Evolutionary conservation across 2,329 filamentous ascomycete species (phyloP).

Genomic region (Trichoderma sp.): DNA sequence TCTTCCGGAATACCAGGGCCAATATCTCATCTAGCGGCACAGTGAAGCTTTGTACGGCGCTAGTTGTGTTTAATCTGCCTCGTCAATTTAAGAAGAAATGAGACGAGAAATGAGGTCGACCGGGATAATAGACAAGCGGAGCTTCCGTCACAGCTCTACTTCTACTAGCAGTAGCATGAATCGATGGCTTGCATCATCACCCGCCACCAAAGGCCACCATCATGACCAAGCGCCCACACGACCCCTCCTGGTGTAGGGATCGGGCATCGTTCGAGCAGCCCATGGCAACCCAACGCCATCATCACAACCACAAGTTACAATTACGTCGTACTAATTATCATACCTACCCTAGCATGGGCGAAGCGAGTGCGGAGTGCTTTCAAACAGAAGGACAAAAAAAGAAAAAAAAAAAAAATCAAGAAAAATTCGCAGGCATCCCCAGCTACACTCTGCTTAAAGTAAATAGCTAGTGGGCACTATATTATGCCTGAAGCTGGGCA

Average conservation of each 20-base stretch:
- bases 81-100: constrained; percentile 15
- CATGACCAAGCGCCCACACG: not conserved
- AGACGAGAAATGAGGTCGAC: constrained; percentile 18
- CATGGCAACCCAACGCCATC: not conserved
- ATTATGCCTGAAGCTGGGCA: not conserved
- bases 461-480: not conserved
- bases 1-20: not conserved
- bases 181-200: constrained; percentile 22
- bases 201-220: constrained; percentile 6
- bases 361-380: not conserved
- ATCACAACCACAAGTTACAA: not conserved
- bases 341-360: not conserved
- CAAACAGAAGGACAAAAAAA: not conserved
- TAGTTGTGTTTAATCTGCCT: not conserved
- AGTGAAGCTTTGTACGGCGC: not conserved
- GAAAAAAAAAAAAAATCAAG: not conserved
- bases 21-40: not conserved
- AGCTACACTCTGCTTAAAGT: not conserved
- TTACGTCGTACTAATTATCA: not conserved
- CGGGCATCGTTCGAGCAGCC: constrained; percentile 12
- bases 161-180: not conserved
- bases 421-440: not conserved
- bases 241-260: not conserved
- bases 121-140: constrained; percentile 9
- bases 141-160: constrained; percentile 1